These are phyloP conservation scores for Crithidia expoeki DNA, from an alignment of 208 protist species.

Conservation along the genomic window DNA sequence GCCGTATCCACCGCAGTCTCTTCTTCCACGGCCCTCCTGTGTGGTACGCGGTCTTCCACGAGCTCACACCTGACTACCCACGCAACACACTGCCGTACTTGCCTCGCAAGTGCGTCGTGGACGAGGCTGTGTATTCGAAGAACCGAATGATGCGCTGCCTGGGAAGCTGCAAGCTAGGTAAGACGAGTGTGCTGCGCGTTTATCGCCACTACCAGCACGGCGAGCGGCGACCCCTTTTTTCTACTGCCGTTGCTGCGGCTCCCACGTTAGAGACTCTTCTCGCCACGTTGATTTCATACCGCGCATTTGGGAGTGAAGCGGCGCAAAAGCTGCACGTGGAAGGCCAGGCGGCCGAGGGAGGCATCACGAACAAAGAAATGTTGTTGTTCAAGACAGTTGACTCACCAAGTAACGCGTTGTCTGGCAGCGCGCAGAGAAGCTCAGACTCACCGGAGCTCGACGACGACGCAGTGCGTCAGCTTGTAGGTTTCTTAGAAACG, in stretches of 20 bases:
- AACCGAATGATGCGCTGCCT: conserved; percentile 85
- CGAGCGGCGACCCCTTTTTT: neutral
- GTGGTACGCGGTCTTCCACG: conserved; percentile 18
- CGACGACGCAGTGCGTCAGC: neutral
- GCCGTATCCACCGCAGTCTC: conserved; percentile 52
- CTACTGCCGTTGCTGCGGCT: neutral
- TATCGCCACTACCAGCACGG: conserved; percentile 10
- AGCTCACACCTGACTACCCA: conserved; percentile 20
- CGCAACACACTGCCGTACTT: conserved; percentile 53
- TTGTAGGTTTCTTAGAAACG: conserved; percentile 22
- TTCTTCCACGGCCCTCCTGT: conserved; percentile 74
- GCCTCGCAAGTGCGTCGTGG: conserved; percentile 69
- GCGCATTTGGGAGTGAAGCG: neutral
- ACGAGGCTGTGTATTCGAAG: conserved; percentile 79
- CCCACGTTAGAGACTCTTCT: neutral
- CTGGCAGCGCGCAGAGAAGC: neutral
- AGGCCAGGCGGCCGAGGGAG: neutral
- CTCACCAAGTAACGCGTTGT: neutral
- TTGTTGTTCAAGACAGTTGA: neutral
- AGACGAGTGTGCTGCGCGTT: conserved; percentile 42
- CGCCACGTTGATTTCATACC: conserved; percentile 1
- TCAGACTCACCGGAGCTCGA: neutral
- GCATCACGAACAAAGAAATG: no score
- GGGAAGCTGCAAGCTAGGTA: conserved; percentile 80
- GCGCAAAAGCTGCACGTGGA: neutral